Conservation (phyloP, 202 grass and related monocot species). For the Schoenoplectus tabernaemontani region DNA sequence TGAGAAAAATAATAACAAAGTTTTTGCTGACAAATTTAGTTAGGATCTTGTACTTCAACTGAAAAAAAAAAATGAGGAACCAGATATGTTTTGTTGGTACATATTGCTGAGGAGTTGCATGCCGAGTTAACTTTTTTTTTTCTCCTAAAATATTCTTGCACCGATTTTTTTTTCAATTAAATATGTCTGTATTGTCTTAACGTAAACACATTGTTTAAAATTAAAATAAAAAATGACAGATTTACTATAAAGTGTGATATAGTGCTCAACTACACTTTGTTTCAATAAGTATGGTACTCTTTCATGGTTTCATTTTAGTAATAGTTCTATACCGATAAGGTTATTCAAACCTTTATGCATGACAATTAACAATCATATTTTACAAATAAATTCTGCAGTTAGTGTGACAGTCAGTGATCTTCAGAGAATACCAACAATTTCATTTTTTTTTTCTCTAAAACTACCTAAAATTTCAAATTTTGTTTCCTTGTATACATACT, state of each 20-base stretch:
- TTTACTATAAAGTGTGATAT: neutral
- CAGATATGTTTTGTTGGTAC: no score
- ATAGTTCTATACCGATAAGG: neutral
- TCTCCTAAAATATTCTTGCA: no score
- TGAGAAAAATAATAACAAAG: no score
- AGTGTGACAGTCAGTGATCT: neutral
- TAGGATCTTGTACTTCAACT: no score
- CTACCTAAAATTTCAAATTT: neutral
- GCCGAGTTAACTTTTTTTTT: no score
- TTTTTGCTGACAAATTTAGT: no score
- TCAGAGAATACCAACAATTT: neutral
- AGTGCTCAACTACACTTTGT: neutral
- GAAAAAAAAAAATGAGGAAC: no score
- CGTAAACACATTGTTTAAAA: no score
- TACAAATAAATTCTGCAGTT: neutral
- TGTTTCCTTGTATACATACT: neutral
- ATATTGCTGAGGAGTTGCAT: no score
- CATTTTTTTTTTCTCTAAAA: neutral
- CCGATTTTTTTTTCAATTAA: no score
- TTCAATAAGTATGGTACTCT: neutral
- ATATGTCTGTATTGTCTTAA: no score
- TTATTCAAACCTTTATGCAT: neutral
- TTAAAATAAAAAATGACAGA: neutral
- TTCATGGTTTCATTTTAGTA: neutral
- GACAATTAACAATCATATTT: neutral